Base-by-base conservation (phyloP, 306 rosid genomes). In the Citrullus mucosospermus region DNA sequence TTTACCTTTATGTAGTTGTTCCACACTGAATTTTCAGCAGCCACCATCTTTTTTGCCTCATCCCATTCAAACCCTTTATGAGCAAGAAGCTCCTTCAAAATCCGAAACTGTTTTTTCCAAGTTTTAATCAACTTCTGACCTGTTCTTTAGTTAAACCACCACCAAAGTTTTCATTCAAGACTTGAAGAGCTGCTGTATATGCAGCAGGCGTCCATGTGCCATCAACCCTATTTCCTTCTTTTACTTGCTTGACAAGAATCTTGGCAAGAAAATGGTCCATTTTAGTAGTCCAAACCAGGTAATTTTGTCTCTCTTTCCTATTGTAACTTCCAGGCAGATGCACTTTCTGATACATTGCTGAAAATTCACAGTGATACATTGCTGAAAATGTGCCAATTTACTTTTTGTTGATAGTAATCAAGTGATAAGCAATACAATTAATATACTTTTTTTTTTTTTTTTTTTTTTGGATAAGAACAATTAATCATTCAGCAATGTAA, bases 21-120 rank as follows among this genome's bases (percentile, higher is more conserved):
- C 89, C 92, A 88, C 46, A 83, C 86, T 57, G 83, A 81, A 78
- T 86, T 77, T 70, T 88, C 88, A 3, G 89, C 89, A 79, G 82
- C 67, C 59, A 84, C 87, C 89, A 86, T 83, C 86, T 85, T 81
- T 58, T 67, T 82, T 66, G 87, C 83, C 78, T 80, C 86, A 85
- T 88, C 84, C 90, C 90, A 88, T 70, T 78, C 82, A 83, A 85
- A 88, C 36, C 88, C 92, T 38, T 43, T 61, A 46, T 88, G 90
- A 78, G 85, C 79, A 83, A 88, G 88, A 82, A 86, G 87, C 75
- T 86, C 82, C 83, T 86, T 88, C 75, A 88, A 81, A 83, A 83
- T 78, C 56, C 78, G 84, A 81, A 84, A 88, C 80, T 85, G 90
- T 80, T 88, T 88, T 85, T 83, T 88, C 90, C 88, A 88, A 57